Evolutionary conservation across 2,329 filamentous ascomycete species (phyloP).

Genomic region (Trichoderma sp.): DNA sequence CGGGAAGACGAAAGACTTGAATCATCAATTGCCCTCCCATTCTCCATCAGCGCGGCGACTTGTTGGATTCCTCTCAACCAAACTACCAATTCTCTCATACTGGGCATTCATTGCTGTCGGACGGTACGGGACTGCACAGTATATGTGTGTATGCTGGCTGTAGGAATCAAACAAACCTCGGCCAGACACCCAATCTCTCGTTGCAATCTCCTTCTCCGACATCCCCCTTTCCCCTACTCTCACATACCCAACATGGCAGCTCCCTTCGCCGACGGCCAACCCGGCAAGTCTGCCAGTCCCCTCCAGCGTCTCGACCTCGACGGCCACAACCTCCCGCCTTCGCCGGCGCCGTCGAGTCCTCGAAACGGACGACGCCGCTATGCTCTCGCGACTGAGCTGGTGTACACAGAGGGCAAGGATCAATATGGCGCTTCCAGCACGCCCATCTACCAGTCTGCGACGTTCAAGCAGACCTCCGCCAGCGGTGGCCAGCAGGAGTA

Average conservation of each 20-base stretch:
- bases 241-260: constrained; percentile 35
- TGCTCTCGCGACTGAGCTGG: constrained; percentile 91
- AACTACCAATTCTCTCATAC: not conserved
- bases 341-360: constrained; percentile 89
- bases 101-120: not conserved
- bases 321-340: constrained; percentile 83
- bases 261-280: constrained; percentile 34
- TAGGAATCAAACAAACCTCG: not conserved
- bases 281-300: constrained; percentile 40
- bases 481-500: constrained; percentile 82
- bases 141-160: not conserved
- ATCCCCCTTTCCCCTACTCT: not conserved
- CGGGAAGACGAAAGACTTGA: not conserved
- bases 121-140: constrained; percentile 17
- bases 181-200: not conserved
- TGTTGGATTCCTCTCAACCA: not conserved
- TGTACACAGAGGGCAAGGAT: constrained; percentile 93
- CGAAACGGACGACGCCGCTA: constrained; percentile 80
- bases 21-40: constrained; percentile 4
- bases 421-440: constrained; percentile 97
- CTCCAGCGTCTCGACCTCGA: constrained; percentile 71
- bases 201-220: not conserved
- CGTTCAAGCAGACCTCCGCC: constrained; percentile 90
- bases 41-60: not conserved
- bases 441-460: constrained; percentile 97